These are phyloP conservation scores for Fusarium sp. DNA, from an alignment of 2,329 filamentous ascomycete species.

Conservation along the genomic window DNA sequence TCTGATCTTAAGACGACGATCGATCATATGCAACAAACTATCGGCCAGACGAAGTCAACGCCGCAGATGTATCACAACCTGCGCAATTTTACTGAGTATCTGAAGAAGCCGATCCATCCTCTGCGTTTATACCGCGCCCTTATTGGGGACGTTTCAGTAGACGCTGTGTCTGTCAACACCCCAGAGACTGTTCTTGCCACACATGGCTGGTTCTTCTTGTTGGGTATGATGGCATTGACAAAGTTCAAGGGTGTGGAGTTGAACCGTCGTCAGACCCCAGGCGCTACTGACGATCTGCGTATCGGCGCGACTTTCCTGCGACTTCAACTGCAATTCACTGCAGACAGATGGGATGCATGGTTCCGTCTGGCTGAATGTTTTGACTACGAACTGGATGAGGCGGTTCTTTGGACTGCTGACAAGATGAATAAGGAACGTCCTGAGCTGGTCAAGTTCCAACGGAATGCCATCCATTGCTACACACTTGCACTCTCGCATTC, in stretches of 20 bases:
- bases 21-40: constrained; percentile 90
- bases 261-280: constrained; percentile 80
- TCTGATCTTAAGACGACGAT: constrained; percentile 91
- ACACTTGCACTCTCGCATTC: constrained; percentile 69
- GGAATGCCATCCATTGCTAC: constrained; percentile 85
- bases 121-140: constrained; percentile 83
- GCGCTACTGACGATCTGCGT: constrained; percentile 84
- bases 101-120: constrained; percentile 87
- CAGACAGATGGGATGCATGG: constrained; percentile 90
- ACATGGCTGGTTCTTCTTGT: constrained; percentile 91
- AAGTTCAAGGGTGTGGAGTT: constrained; percentile 79
- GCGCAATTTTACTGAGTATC: constrained; percentile 81
- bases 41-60: constrained; percentile 81
- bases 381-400: constrained; percentile 88
- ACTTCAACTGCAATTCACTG: constrained; percentile 84
- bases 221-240: constrained; percentile 87
- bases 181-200: constrained; percentile 78
- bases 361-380: constrained; percentile 88
- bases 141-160: constrained; percentile 78
- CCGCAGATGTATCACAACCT: constrained; percentile 88
- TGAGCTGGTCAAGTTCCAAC: constrained; percentile 80
- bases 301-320: constrained; percentile 83
- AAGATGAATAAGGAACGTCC: constrained; percentile 87
- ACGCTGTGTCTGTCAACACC: constrained; percentile 75
- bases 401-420: constrained; percentile 87